Evolutionary conservation across 2,329 filamentous ascomycete species (phyloP).

Genomic region (Penicillium sp.): DNA sequence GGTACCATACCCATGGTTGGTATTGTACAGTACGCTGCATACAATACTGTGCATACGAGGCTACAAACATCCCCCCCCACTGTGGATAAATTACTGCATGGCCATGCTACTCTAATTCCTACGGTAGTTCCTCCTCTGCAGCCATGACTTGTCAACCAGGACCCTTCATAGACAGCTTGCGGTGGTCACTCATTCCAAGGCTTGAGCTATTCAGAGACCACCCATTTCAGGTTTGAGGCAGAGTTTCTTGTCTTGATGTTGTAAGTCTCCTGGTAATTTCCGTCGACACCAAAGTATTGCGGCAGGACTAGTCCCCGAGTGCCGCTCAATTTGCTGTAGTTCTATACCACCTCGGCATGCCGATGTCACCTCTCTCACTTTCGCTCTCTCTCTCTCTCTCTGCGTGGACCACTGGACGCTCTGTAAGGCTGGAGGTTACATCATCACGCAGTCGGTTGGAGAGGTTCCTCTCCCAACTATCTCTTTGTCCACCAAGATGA

Average conservation of each 20-base stretch:
- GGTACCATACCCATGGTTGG: not conserved
- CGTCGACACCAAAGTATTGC: too few relatives aligned
- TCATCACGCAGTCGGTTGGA: conserved; percentile 8
- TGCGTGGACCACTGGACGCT: too few relatives aligned
- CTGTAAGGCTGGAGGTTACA: conserved; percentile 11
- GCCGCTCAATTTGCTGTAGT: not conserved
- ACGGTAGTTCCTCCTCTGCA: too few relatives aligned
- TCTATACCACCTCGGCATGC: conserved; percentile 19
- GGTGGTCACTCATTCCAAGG: too few relatives aligned
- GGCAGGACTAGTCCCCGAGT: not conserved
- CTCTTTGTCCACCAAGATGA: not conserved
- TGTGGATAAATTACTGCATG: not conserved
- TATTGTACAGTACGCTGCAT: conserved; percentile 1
- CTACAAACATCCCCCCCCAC: too few relatives aligned
- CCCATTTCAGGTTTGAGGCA: too few relatives aligned
- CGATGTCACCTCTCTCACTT: conserved; percentile 14
- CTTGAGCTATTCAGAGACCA: too few relatives aligned
- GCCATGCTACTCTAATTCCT: not conserved
- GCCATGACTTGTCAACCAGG: too few relatives aligned
- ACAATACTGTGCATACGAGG: conserved; percentile 13
- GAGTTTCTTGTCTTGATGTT: too few relatives aligned
- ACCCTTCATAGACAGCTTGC: too few relatives aligned
- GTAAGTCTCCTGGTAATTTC: too few relatives aligned
- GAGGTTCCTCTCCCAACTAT: conserved; percentile 5
- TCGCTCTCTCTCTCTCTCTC: too few relatives aligned